phyloP scores from a whole-genome alignment of 23 red algal genomes.

The Pyropia yezoensis region DNA sequence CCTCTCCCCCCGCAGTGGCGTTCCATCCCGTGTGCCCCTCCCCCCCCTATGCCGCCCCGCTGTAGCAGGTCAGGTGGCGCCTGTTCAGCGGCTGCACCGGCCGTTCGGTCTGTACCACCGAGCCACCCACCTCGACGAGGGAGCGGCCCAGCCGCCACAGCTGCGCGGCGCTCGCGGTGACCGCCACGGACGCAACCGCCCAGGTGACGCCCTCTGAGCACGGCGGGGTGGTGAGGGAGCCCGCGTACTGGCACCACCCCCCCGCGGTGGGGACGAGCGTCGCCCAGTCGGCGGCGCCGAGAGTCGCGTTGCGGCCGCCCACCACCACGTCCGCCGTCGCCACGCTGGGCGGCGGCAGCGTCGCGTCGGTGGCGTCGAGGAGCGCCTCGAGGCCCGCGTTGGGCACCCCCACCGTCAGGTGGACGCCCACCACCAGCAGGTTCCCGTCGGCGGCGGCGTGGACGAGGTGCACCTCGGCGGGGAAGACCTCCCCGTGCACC shows the following conservation, averaged over 20 bases:
- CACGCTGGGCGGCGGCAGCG: not conserved
- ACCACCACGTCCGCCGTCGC: not conserved
- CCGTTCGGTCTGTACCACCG: no score
- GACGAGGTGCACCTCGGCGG: slow-evolving; percentile 56
- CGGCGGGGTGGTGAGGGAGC: slow-evolving; percentile 68
- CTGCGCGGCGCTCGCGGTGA: no score
- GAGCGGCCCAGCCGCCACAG: no score
- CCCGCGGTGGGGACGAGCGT: not conserved
- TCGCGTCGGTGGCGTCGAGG: not conserved
- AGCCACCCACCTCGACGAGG: no score
- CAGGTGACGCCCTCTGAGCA: slow-evolving; percentile 70
- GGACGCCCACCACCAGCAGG: slow-evolving; percentile 17
- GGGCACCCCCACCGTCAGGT: not conserved
- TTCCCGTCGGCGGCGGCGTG: slow-evolving; percentile 41
- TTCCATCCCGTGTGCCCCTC: no score
- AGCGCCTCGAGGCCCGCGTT: not conserved
- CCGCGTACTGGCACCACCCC: slow-evolving; percentile 33
- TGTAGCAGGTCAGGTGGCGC: no score
- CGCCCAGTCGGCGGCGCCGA: not conserved
- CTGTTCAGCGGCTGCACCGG: no score
- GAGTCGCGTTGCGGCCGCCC: not conserved
- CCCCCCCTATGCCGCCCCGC: no score
- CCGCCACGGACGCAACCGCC: not conserved
- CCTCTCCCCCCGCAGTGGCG: no score
- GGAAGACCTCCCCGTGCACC: slow-evolving; percentile 32